Conservation (phyloP, 2,329 filamentous ascomycete species). For the Colletotrichum tamarilloi region DNA sequence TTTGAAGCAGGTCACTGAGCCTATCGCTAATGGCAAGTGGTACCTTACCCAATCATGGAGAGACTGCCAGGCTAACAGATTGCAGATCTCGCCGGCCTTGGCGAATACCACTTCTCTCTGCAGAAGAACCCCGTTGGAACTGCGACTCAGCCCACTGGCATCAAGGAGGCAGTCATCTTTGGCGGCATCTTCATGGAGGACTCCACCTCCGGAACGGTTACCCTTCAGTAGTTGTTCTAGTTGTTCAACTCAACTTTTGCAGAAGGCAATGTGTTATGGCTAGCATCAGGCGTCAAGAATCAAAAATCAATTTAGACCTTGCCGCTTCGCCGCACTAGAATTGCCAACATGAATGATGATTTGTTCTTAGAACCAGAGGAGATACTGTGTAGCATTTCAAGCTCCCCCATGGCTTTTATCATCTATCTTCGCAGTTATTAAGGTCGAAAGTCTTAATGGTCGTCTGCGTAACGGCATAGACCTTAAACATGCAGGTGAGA, state of each 20-base stretch:
- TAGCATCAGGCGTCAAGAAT: neutral
- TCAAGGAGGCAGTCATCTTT: slow-evolving; percentile 47
- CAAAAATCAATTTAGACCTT: neutral
- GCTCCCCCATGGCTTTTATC: too few relatives aligned
- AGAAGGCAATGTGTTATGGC: neutral
- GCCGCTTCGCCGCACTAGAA: neutral
- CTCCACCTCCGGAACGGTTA: slow-evolving; percentile 34
- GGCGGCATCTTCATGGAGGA: slow-evolving; percentile 49
- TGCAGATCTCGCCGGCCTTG: slow-evolving; percentile 46
- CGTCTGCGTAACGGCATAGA: neutral
- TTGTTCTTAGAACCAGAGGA: too few relatives aligned
- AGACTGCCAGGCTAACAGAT: neutral
- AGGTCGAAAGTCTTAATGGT: neutral
- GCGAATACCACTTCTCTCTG: slow-evolving; percentile 58
- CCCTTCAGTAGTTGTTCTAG: slow-evolving; percentile 25
- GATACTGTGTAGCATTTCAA: too few relatives aligned
- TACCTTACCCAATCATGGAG: neutral
- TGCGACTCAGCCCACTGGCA: slow-evolving; percentile 44
- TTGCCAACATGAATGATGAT: neutral
- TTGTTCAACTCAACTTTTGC: neutral
- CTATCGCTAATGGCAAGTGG: slow-evolving; percentile 47
- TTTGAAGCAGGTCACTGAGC: slow-evolving; percentile 49
- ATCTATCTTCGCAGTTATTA: neutral
- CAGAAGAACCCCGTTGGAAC: slow-evolving; percentile 52
- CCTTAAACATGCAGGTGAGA: neutral